Evolutionary conservation across 495 filamentous ascomycete species (phyloP), one percentile per base, ranked within the genome.

Genomic region (Tetracladium marchalianum): DNA sequence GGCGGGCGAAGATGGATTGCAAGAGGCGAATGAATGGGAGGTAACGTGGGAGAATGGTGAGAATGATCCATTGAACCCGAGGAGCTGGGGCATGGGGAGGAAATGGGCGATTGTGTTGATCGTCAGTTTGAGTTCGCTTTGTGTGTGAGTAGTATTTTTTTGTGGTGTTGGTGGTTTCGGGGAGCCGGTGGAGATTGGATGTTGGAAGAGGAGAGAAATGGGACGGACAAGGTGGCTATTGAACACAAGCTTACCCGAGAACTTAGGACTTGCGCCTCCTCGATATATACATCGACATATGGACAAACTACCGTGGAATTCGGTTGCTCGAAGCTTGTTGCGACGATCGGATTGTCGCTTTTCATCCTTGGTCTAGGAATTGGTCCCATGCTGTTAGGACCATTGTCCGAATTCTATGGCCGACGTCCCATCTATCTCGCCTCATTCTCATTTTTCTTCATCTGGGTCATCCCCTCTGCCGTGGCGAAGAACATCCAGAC

Each of bases 391-490:
- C 65, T 90, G 50, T 62, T 89, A 16, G 79, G 67, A 19, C 82
- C 81, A 0, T 56, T 84, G 32, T 82, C 78, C 39, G 75, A 94
- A 70, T 97, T 97, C 60, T 94, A 90, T 60, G 92, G 92, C 15
- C 77, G 92, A 11, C 68, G 90, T 33, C 81, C 81, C 22, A 86
- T 96, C 50, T 97, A 95, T 54, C 70, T 95, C 22, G 58, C 61
- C 15, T 88, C 87, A 0, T 93, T 90, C 63, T 62, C 68, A 0
- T 73, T 84, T 50, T 96, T 92, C 62, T 54, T 90, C 43, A 76
- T 96, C 51, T 95, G 85, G 78, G 55, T 95, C 27, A 81, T 97
- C 41, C 92, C 92, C 8, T 87, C 83, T 50, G 90, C 92, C 1
- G 78, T 96, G 18, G 88, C 92, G 8, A 65, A 73, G 17, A 95